Conservation (phyloP, 2,329 filamentous ascomycete genomes). For the Graphiopsis chlorocephala region DNA sequence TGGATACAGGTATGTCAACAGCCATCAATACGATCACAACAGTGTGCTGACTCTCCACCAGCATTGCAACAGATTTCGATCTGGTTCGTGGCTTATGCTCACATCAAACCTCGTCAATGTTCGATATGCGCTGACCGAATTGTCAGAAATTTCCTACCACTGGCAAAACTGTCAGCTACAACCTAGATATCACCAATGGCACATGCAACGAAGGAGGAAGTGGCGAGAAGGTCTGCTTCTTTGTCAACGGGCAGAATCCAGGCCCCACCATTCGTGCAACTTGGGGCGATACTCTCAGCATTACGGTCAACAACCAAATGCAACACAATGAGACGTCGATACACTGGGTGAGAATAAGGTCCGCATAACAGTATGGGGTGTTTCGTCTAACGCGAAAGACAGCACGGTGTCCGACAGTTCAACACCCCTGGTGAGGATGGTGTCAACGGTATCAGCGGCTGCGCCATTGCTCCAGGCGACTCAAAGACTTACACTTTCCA, state of each 20-base stretch:
- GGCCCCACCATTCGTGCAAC: slow-evolving; percentile 60
- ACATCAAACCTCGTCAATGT: not conserved
- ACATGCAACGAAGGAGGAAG: slow-evolving; percentile 47
- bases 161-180: slow-evolving; percentile 35
- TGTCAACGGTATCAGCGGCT: slow-evolving; percentile 47
- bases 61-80: slow-evolving; percentile 41
- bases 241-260: slow-evolving; percentile 62
- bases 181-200: slow-evolving; percentile 32
- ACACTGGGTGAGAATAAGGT: slow-evolving; percentile 7
- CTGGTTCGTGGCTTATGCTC: slow-evolving; percentile 8
- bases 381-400: slow-evolving; percentile 40
- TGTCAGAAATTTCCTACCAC: slow-evolving; percentile 35
- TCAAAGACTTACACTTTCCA: slow-evolving; percentile 56
- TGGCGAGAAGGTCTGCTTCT: slow-evolving; percentile 32
- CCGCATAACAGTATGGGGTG: too few relatives aligned
- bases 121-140: not conserved
- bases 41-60: not conserved
- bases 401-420: slow-evolving; percentile 59
- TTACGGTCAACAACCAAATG: slow-evolving; percentile 54
- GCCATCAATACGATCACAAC: slow-evolving; percentile 5
- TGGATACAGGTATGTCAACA: slow-evolving; percentile 38
- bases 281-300: slow-evolving; percentile 45
- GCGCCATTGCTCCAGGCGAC: slow-evolving; percentile 50
- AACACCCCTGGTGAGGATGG: slow-evolving; percentile 56
- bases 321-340: slow-evolving; percentile 52